phyloP scores from a whole-genome alignment of 805 yeast species.

The Kodamaea jinghongensis region DNA sequence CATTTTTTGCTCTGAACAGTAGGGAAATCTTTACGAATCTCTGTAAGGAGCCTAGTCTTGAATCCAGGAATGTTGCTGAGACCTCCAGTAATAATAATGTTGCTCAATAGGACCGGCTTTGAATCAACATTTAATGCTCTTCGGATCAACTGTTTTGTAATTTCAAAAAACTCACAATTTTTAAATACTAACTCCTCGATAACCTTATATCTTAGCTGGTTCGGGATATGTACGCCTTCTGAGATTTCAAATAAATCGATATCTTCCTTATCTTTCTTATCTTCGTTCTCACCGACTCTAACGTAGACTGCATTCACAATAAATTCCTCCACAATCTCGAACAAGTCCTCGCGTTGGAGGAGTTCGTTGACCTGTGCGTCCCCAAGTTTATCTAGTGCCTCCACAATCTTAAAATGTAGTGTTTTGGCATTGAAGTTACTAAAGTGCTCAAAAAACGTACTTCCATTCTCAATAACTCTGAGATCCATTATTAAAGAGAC shows the following conservation, averaged over 20 bases:
- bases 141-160: constrained; percentile 10
- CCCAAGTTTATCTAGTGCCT: constrained; percentile 13
- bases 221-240: constrained; percentile 13
- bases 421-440: constrained; percentile 14
- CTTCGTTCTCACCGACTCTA: background rate
- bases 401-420: constrained; percentile 19
- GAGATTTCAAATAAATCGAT: constrained; percentile 11
- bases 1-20: constrained; percentile 11
- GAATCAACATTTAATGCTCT: constrained; percentile 19
- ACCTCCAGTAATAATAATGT: constrained; percentile 26
- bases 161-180: constrained; percentile 8
- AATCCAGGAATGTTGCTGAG: constrained; percentile 24
- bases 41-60: constrained; percentile 15
- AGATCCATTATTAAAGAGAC: constrained; percentile 24
- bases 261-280: background rate
- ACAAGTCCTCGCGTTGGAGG: constrained; percentile 10
- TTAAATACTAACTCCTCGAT: constrained; percentile 11
- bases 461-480: constrained; percentile 11
- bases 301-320: constrained; percentile 6
- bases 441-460: background rate
- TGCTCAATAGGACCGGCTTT: constrained; percentile 14
- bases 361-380: constrained; percentile 11
- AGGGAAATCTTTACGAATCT: constrained; percentile 6
- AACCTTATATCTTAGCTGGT: constrained; percentile 13
- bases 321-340: constrained; percentile 19